Base-by-base conservation (phyloP, 1,284 basidiomycete species). In the Ustanciosporium gigantosporum region DNA sequence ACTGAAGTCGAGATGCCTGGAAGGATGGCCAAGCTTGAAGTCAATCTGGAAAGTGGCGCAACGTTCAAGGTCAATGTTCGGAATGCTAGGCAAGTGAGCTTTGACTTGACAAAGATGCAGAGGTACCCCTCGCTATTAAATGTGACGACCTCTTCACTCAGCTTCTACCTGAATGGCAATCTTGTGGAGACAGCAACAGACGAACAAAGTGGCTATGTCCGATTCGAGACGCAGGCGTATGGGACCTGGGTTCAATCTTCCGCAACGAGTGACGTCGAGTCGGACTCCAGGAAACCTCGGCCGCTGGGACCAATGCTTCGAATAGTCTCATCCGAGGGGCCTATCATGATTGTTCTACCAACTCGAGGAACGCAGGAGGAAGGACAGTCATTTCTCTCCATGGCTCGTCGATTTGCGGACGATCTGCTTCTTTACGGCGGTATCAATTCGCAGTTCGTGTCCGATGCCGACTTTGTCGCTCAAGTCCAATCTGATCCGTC, bases 1-100 rank as follows among this genome's bases (percentile, higher is more conserved):
- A 79, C 82, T 36, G 78, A 80, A 25, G 70, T 88, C 25, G 58
- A 64, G 2, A 74, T 82, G 19, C 86, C 87, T 23, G 89, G 88
- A n/a, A 49, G 66, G 7, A 31, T 69, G 5, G 57, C 53, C 2
- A 53, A 48, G 35, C 27, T 70, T 8, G 36, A 65, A 9, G 47
- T 68, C 21, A 40, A 22, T 2, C 9, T 16, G 8, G 16, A 22
- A 2, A 31, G 17, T 5, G 24, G 17, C 14, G 17, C 9, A 8
- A 19, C 14, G 8, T 35, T 35, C 20, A 13, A 35, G 11, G 8
- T 35, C 11, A 8, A 9, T 11, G 32, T 19, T 19, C 17, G 11
- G 8, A 35, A 35, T 19, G 20, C 32, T 9, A 19, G 17, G 8
- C 9, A 19, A 19, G 32, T 19, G 9, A 19, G 11, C 17, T 35